A percentile compares a stretch with the other conserved stretches of the same genome.
Conservation (phyloP, 106 monocot species). For the Dactylorhiza incarnata region DNA sequence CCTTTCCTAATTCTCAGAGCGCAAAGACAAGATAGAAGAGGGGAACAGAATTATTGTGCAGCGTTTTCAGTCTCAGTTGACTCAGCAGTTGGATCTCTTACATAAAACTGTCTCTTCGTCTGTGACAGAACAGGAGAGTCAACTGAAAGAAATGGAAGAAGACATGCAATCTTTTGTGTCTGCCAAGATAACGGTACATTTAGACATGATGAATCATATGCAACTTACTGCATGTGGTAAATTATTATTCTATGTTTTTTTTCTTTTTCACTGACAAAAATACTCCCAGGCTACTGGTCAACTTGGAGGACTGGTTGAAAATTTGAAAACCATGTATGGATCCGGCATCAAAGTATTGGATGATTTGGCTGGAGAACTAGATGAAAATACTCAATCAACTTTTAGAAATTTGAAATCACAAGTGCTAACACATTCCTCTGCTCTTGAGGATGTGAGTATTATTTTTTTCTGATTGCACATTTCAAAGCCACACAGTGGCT, state of each 20-base stretch:
- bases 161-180: conserved; percentile 92
- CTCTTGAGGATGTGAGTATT: conserved; percentile 71
- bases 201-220: not conserved
- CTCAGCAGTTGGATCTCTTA: conserved; percentile 73
- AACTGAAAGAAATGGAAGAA: conserved; percentile 90
- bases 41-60: conserved; percentile 65
- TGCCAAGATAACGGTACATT: conserved; percentile 64
- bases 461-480: not conserved
- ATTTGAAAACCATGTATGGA: conserved; percentile 61
- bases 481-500: not conserved
- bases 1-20: conserved; percentile 39
- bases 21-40: conserved; percentile 86
- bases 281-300: conserved; percentile 60
- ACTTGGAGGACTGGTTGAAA: conserved; percentile 46
- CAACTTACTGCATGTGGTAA: not conserved
- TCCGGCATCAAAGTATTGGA: conserved; percentile 62
- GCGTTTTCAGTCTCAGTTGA: conserved; percentile 70
- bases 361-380: conserved; percentile 71
- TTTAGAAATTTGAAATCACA: conserved; percentile 59
- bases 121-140: conserved; percentile 78
- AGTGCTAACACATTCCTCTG: conserved; percentile 57
- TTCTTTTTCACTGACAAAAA: conserved; percentile 2
- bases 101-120: conserved; percentile 80
- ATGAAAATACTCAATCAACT: conserved; percentile 68
- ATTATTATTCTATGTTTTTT: not conserved